Base-by-base conservation (phyloP, 2,329 filamentous ascomycete genomes). In the Mycogone perniciosa region DNA sequence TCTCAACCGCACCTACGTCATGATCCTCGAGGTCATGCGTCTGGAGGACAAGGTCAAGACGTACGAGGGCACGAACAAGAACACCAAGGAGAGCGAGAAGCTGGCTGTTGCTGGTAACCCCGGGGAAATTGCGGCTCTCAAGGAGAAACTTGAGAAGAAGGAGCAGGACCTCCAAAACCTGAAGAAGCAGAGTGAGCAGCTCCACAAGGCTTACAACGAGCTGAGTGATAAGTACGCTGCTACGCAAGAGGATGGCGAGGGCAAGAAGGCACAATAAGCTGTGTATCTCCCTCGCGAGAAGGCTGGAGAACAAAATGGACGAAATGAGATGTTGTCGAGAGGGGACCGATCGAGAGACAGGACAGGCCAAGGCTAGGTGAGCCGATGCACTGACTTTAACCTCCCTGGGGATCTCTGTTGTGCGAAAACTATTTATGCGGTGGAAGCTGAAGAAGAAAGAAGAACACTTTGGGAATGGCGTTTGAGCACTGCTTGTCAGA, bases 1-100 rank as follows among this genome's bases (percentile, higher is more conserved):
- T 72, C 88, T 95, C 68, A 97, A 99, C 84, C 92, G 93, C 67
- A 99, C 93, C 66, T 99, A 97, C 77, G 88, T 86, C 65, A 92
- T 97, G 88, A 96, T 96, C 65, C 81, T 96, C 59, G 91, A 96
- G 62, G 83, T 88, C 46, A 87, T 96, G 65, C 76, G 89, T 56
- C 86, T 99, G 48, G 92, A 99, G 76, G 89, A 96, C 73, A 88
- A 89, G 75, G 75, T 96, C 67, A 91, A 89, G 79, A 75, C 81
- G 57, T 85, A 88, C 69, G 89, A 95, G 76, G 64, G 76, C 35
- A 69, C 63, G 54, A 68, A 75, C 60, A 69, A 71, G 61, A 71
- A 75, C 64, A 71, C 74, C 56, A 88, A 89, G 76, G 77, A 88
- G 64, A 79, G 80, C 55, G 80, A 82, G 61, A 88, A 88, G 73